Evolutionary conservation across 2,329 filamentous ascomycete species (phyloP), one percentile per base, ranked within the genome.

Genomic region (Fusarium coicis): DNA sequence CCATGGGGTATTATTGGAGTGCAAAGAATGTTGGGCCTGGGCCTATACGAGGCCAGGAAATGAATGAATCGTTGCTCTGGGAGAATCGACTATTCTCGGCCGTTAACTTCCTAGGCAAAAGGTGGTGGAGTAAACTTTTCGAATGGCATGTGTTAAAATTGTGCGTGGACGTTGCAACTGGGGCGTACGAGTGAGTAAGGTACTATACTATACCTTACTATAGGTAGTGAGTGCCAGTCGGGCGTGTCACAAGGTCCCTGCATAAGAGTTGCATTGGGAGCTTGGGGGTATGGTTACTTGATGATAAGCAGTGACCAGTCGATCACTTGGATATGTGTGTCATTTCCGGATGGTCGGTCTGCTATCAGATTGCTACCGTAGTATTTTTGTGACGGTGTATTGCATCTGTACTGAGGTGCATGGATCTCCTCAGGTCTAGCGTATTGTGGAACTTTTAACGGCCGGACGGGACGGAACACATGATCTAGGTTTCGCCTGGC

Each of bases 91-190:
- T 57, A 56, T 46, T 66, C 42, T 64, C 37, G n/a, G 42, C 37
- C 7, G 44, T 66, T 70, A 55, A 21, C 46, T n/a, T n/a, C n/a
- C n/a, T 19, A 32, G 62, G 21, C 16, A 52, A 39, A 52, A 39
- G 64, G 30, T 61, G 49, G 56, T 63, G 57, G 56, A 37, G 32
- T 46, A 32, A 36, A 44, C 10, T 40, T 52, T 30, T 32, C 40
- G 46, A 40, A n/a, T 73, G 70, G 70, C 62, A 73, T 73, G 70
- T 42, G 42, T 44, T 61, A 58, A 73, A 58, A 74, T 73, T 74
- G 62, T 62, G 66, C 54, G 70, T 71, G 66, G 49, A 49, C 46
- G 43, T 30, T 59, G 54, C 19, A 58, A 40, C 46, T 40, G 26
- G 56, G 66, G 70, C 34, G 59, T 37, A 39, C 23, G 34, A 37